Base-by-base conservation (phyloP, 148 eudicot genomes). In the Bassia scoparia region DNA sequence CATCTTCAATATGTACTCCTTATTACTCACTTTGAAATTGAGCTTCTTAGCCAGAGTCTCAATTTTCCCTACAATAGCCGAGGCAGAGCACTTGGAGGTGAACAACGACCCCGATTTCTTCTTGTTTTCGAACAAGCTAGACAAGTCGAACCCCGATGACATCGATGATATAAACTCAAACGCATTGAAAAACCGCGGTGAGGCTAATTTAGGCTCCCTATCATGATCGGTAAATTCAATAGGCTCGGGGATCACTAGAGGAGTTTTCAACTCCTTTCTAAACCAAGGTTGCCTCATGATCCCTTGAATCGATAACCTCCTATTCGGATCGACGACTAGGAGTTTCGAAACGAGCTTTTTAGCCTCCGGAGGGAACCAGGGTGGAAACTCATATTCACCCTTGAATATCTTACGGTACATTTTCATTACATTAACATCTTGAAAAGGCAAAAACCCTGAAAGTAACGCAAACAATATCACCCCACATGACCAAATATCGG, bases 141-240 rank as follows among this genome's bases (percentile, higher is more conserved):
- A 93, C 43, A 93, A 60, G 56, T 93, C 92, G 52, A 93, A 93
- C 17, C 98, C 98, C 0, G 96, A 90, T 0, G 98, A 93, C 94
- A 93, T 87, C 0, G 98, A 86, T 0, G 98, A 86, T 38, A 93
- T 93, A 63, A 93, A 87, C 83, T 90, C 98, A 41, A 93, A 93
- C 1, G 98, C 96, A 31, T 90, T 93, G 68, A 67, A 90, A 26
- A 90, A 90, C 0, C 92, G 84, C 3, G 98, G 93, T 0, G 90
- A 62, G 1, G 66, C 48, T 16, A 87, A 67, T 72, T 84, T 86
- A 0, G 80, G 59, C 16, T 81, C 77, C 27, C 59, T 74, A 11
- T 55, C 7, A 20, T 70, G 74, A 6, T 72, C 73, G 7, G 16
- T 41, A 21, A 70, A 46, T 13, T 69, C 37, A 3, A 35, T 6